A percentile compares a stretch with the other conserved stretches of the same genome.
phyloP scores from a whole-genome alignment of 2,329 filamentous ascomycete genomes.

The Sphaerostilbella broomeana region DNA sequence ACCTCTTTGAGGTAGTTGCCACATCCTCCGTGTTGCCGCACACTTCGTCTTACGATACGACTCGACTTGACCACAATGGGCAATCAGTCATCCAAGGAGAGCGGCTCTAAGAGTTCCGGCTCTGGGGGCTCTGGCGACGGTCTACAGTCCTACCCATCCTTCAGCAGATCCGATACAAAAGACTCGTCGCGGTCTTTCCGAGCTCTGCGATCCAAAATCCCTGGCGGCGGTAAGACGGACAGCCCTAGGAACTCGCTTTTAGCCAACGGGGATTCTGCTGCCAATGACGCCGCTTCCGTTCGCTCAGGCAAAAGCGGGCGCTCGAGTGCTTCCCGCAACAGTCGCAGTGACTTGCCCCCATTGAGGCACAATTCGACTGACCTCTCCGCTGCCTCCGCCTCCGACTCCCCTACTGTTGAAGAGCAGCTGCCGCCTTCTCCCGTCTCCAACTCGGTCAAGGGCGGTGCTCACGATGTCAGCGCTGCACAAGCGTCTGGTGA shows the following conservation, averaged over 20 bases:
- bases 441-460: slow-evolving; percentile 68
- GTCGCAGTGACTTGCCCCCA: slow-evolving; percentile 39
- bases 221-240: slow-evolving; percentile 63
- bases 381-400: slow-evolving; percentile 22
- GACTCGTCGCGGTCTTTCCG: slow-evolving; percentile 84
- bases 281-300: slow-evolving; percentile 63
- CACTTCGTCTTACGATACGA: slow-evolving; percentile 9
- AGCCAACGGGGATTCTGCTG: slow-evolving; percentile 55
- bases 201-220: slow-evolving; percentile 83
- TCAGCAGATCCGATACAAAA: slow-evolving; percentile 86
- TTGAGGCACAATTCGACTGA: slow-evolving; percentile 37
- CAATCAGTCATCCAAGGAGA: slow-evolving; percentile 64
- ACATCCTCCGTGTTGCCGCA: slow-evolving; percentile 10
- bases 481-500: slow-evolving; percentile 82
- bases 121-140: slow-evolving; percentile 24
- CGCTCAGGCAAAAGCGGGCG: slow-evolving; percentile 60
- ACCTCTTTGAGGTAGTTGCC: slow-evolving; percentile 24
- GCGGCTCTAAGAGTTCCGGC: slow-evolving; percentile 44
- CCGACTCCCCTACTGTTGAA: slow-evolving; percentile 43
- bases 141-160: slow-evolving; percentile 82
- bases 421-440: slow-evolving; percentile 73
- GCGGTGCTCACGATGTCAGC: slow-evolving; percentile 66
- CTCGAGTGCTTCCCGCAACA: slow-evolving; percentile 40
- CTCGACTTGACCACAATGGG: slow-evolving; percentile 49
- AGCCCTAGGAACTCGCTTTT: slow-evolving; percentile 75